A percentile compares a stretch with the other conserved stretches of the same genome.
Evolutionary conservation across 345 rosid species (phyloP).

Genomic region (Eutrema heterophyllum): DNA sequence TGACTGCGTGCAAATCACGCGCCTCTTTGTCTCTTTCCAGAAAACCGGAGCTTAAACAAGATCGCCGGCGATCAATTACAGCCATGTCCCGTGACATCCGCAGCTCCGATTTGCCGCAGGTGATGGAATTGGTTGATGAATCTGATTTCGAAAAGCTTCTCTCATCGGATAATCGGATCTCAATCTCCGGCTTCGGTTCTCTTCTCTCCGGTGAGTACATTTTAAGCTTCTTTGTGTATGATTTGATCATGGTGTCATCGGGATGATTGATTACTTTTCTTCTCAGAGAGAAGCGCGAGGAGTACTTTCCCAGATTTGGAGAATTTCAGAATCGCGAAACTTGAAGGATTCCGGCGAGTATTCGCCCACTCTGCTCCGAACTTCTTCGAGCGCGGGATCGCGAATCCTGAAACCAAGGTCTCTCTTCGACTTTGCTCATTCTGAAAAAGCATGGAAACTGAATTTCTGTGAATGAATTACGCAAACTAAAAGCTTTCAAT

Average conservation of each 20-base stretch:
- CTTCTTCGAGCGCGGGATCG: slow-evolving; percentile 94
- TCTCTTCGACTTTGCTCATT: not conserved
- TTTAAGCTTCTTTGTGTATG: not conserved
- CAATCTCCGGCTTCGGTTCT: slow-evolving; percentile 93
- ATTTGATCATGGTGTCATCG: not conserved
- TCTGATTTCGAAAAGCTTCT: slow-evolving; percentile 55
- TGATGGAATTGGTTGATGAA: slow-evolving; percentile 44
- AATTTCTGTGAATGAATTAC: not conserved
- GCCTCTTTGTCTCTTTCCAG: not conserved
- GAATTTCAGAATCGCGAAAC: slow-evolving; percentile 71
- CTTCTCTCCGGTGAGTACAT: slow-evolving; percentile 73
- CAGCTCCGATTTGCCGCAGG: slow-evolving; percentile 15
- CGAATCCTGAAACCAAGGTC: slow-evolving; percentile 83
- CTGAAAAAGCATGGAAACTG: not conserved
- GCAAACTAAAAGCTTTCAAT: no score
- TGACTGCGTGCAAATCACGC: not conserved
- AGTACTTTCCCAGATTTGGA: slow-evolving; percentile 80
- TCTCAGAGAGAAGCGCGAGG: slow-evolving; percentile 74
- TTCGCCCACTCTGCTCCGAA: slow-evolving; percentile 82
- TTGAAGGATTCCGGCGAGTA: slow-evolving; percentile 75
- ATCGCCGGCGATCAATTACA: slow-evolving; percentile 14
- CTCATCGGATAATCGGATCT: slow-evolving; percentile 60
- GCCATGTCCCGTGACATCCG: slow-evolving; percentile 24
- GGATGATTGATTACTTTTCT: not conserved
- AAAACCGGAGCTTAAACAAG: slow-evolving; percentile 10